phyloP scores from a whole-genome alignment of 176 grass and related monocot genomes.

The Microstegium vimineum region DNA sequence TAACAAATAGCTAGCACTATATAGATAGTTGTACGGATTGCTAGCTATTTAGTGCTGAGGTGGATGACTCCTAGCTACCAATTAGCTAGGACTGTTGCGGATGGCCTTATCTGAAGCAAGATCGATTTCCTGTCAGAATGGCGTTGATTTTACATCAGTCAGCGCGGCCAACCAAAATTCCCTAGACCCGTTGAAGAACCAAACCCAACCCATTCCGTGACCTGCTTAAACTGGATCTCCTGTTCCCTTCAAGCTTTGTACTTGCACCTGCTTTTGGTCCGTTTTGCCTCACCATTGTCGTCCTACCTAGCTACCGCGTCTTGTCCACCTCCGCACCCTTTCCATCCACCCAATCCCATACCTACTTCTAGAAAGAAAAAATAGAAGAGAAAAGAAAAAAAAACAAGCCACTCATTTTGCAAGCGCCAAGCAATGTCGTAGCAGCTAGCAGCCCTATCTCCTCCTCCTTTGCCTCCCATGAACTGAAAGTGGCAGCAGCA shows the following conservation, averaged over 20 bases:
- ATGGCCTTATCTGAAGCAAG: conserved; percentile 3
- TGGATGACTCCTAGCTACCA: too few species aligned
- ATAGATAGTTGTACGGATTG: too few species aligned
- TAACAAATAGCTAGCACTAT: too few species aligned
- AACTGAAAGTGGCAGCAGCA: neutral
- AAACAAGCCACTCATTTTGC: conserved; percentile 14
- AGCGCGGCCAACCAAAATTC: conserved; percentile 27
- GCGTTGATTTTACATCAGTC: conserved; percentile 39
- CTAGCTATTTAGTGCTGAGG: too few species aligned
- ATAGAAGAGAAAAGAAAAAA: neutral
- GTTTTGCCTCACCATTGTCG: conserved; percentile 39
- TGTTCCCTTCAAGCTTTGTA: conserved; percentile 36
- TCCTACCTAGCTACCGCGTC: conserved; percentile 37
- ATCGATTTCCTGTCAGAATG: conserved; percentile 20
- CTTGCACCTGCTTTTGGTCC: conserved; percentile 34
- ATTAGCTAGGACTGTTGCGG: too few species aligned
- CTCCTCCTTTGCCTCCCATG: neutral
- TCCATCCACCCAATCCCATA: neutral
- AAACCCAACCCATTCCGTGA: neutral
- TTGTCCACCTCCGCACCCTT: conserved; percentile 6
- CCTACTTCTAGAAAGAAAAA: conserved; percentile 3
- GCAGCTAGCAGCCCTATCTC: neutral
- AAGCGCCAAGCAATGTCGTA: conserved; percentile 1
- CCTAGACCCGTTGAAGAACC: neutral
- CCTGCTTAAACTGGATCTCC: conserved; percentile 4